Evolutionary conservation across 2,329 filamentous ascomycete species (phyloP), one percentile per base, ranked within the genome.

Genomic region (Pseudogymnoascus sp.): DNA sequence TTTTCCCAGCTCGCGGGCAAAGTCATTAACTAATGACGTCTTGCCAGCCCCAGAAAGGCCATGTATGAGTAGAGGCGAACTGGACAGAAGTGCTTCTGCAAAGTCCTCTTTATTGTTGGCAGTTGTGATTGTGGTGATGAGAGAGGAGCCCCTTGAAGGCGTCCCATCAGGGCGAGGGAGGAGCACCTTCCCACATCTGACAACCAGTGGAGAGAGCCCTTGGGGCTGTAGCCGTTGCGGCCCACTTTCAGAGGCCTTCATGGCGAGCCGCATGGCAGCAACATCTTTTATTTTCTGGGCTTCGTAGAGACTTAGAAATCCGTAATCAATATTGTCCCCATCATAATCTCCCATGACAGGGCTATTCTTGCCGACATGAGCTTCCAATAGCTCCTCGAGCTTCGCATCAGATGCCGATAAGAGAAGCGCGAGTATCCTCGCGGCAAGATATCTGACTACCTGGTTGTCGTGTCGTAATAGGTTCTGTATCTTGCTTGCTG

Each of bases 1-100:
- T 75, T 91, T 91, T 65, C 89, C 90, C 62, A 97, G 83, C 68
- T 88, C 84, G 69, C 84, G 84, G 23, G 93, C 92, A 64, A 93
- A 83, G 72, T 97, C 88, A 66, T 91, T 89, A 12, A 95, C 84
- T 19, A 96, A 76, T 0, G 90, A 86, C 0, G 94, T 97, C 78
- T 99, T 99, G 60, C 94, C 94, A 33, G 89, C 89, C 19, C 95
- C 93, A 6, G 93, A 84, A 12, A 90, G 78, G 1, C 94, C 94
- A 66, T 91, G 85, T 4, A 99, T 80, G 19, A 99, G 79, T 37
- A 97, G 80, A 0, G 95, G 91, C 0, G 86, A 85, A 0, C 83
- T 73, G 3, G 80, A 79, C 49, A 89, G 86, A 31, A 99, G 78
- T 55, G 87, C 82, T 29, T 76, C 75, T 2, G 90, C 89, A 62